phyloP scores from a whole-genome alignment of 768 basidiomycete genomes.

The Rhodocollybia butyracea region DNA sequence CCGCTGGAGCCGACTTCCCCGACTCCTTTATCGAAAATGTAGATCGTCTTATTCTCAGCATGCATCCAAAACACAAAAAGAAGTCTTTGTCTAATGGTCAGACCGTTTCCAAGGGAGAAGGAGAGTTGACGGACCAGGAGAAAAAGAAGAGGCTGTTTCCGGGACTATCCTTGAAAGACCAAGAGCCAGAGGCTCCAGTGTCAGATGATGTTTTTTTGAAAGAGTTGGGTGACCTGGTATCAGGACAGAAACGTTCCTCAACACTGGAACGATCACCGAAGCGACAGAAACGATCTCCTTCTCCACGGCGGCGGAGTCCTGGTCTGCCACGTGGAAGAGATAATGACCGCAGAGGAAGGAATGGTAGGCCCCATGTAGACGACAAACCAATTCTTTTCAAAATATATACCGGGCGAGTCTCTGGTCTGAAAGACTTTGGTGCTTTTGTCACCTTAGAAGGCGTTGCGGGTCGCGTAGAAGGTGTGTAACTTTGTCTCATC shows the following conservation, averaged over 20 bases:
- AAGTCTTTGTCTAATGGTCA: slow-evolving; percentile 36
- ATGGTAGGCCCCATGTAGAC: slow-evolving; percentile 46
- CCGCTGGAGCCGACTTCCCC: slow-evolving; percentile 79
- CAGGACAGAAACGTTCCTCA: slow-evolving; percentile 58
- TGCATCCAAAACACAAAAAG: slow-evolving; percentile 97
- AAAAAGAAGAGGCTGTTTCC: slow-evolving; percentile 87
- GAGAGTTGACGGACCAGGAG: slow-evolving; percentile 57
- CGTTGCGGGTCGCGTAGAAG: slow-evolving; percentile 81
- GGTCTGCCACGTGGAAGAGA: slow-evolving; percentile 50
- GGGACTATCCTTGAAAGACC: slow-evolving; percentile 79
- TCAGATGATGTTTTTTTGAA: slow-evolving; percentile 80
- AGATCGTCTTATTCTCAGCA: slow-evolving; percentile 88
- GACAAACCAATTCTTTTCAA: slow-evolving; percentile 89
- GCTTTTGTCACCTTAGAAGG: slow-evolving; percentile 93
- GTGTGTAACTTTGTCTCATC: slow-evolving; percentile 46
- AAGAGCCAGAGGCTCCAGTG: slow-evolving; percentile 56
- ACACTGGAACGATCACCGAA: slow-evolving; percentile 47
- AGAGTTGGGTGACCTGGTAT: slow-evolving; percentile 89
- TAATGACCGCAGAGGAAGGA: slow-evolving; percentile 34
- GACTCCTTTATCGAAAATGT: slow-evolving; percentile 90
- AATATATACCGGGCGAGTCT: slow-evolving; percentile 86
- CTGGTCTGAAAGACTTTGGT: slow-evolving; percentile 91
- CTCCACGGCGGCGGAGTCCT: slow-evolving; percentile 58
- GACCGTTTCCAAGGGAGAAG: slow-evolving; percentile 25
- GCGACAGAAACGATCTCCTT: slow-evolving; percentile 56